Base-by-base conservation (phyloP, 2,329 filamentous ascomycete species). In the Botryosphaeria dothidea region DNA sequence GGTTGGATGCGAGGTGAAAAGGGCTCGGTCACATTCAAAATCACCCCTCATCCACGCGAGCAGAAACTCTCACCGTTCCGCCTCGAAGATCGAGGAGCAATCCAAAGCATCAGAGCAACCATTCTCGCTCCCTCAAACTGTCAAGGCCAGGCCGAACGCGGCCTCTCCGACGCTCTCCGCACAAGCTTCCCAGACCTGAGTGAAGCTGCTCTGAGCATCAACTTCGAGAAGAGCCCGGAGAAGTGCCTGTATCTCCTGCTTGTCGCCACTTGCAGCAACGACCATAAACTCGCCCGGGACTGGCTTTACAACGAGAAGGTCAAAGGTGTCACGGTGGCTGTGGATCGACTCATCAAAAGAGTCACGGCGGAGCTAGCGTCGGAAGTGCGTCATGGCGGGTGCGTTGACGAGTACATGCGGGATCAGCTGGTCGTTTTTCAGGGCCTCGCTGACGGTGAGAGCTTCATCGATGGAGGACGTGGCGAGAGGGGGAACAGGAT, bases 341-440 rank as follows among this genome's bases (percentile, higher is more conserved):
- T 80, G 1, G 69, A 70, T 1, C 68, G 71, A 2, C 73, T 86
- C 41, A 78, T 81, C 3, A 73, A 79, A 31, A 71, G 73, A 7
- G 84, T 85, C 3, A 76, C 81, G 3, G 70, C 74, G 0, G 76
- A 81, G 9, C 72, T 88, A 36, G 69, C 79, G 0, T 56, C 68
- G 1, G 84, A 88, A 65, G 72, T 85, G 49, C 71, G 74, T 13
- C 76, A 80, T 65, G 78, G 75, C 0, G 80, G 83, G 0, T 84
- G 80, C 68, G 80, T 87, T 3, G 86, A 88, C 68, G 79, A 81
- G 70, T 78, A 81, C 67, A 80, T 86, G 80, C 76, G 83, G 48
- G 86, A 88, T 72, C 86, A 88, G 69, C 68, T 88, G 27, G 82
- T 87, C 1, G 79, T 88, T 0, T 88, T 86, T 65, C 84, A 88